Percentiles rank a stretch among this genome's conserved stretches.
These are phyloP conservation scores for Ceriops zippeliana DNA, from an alignment of 345 rosid genomes.

Conservation along the genomic window DNA sequence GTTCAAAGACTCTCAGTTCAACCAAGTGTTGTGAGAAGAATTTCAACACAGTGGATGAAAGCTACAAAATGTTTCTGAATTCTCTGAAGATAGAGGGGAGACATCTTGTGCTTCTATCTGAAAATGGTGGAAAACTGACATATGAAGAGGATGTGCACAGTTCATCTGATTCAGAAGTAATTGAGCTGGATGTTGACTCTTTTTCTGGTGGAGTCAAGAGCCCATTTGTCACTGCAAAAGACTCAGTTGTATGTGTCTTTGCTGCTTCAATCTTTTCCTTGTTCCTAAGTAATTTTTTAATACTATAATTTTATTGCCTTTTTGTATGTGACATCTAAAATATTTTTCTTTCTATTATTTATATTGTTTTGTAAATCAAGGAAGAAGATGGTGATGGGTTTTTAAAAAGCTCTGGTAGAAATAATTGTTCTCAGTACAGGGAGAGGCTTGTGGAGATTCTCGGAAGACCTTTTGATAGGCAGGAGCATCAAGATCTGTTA, in stretches of 20 bases:
- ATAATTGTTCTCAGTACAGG: slow-evolving; percentile 39
- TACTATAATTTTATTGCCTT: neutral
- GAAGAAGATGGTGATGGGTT: slow-evolving; percentile 19
- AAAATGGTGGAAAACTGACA: slow-evolving; percentile 24
- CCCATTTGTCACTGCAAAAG: slow-evolving; percentile 40
- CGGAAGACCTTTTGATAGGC: slow-evolving; percentile 41
- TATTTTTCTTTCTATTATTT: slow-evolving; percentile 13
- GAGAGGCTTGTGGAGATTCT: slow-evolving; percentile 43
- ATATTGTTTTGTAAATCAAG: slow-evolving; percentile 21
- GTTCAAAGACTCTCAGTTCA: neutral
- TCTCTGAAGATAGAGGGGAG: slow-evolving; percentile 19
- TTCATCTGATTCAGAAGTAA: slow-evolving; percentile 49
- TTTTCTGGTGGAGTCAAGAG: slow-evolving; percentile 25
- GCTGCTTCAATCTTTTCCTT: slow-evolving; percentile 3
- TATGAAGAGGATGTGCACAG: slow-evolving; percentile 28
- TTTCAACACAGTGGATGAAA: slow-evolving; percentile 23
- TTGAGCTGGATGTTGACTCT: slow-evolving; percentile 36
- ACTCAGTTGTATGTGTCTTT: slow-evolving; percentile 26
- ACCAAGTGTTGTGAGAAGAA: slow-evolving; percentile 14
- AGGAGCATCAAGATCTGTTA: slow-evolving; percentile 35
- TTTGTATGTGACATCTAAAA: slow-evolving; percentile 18
- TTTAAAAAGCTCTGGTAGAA: slow-evolving; percentile 7
- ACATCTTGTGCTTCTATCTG: slow-evolving; percentile 8
- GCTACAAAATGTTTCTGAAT: slow-evolving; percentile 18
- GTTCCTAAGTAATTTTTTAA: neutral